Evolutionary conservation across 805 yeast genomes (phyloP).

Genomic region (Hyphopichia homilentoma): DNA sequence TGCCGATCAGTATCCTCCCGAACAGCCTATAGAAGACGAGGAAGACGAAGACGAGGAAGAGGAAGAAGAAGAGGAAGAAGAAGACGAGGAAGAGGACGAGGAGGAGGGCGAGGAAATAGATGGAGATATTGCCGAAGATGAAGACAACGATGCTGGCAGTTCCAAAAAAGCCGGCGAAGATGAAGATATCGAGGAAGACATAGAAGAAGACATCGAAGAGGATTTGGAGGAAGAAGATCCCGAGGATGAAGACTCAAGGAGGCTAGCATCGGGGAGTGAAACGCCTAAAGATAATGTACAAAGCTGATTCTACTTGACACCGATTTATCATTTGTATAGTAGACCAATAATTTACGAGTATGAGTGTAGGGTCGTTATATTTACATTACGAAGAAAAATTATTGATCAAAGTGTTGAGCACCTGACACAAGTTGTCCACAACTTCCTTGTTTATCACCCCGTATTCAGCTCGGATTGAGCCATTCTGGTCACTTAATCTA

Average conservation of each 20-base stretch:
- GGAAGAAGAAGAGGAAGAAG: conserved; percentile 58
- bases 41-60: conserved; percentile 54
- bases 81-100: conserved; percentile 45
- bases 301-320: conserved; percentile 4
- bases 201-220: conserved; percentile 17
- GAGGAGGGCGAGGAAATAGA: conserved; percentile 43
- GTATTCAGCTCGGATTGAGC: too few relatives aligned
- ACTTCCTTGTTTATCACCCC: conserved; percentile 20
- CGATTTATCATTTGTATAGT: too few relatives aligned
- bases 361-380: neutral
- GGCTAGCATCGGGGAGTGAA: conserved; percentile 10
- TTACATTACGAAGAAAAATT: too few relatives aligned
- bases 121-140: conserved; percentile 38
- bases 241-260: conserved; percentile 11
- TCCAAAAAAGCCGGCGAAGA: conserved; percentile 12
- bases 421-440: conserved; percentile 26
- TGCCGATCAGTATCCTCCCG: conserved; percentile 73
- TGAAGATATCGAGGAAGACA: conserved; percentile 14
- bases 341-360: conserved; percentile 1
- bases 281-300: conserved; percentile 10
- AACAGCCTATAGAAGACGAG: conserved; percentile 62
- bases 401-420: too few relatives aligned
- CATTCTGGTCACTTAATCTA: conserved; percentile 12
- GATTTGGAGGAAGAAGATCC: conserved; percentile 9
- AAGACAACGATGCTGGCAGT: conserved; percentile 22